Evolutionary conservation across 2,329 filamentous ascomycete genomes (phyloP), one percentile per base, ranked within the genome.

Genomic region (Colletotrichum higginsianum): DNA sequence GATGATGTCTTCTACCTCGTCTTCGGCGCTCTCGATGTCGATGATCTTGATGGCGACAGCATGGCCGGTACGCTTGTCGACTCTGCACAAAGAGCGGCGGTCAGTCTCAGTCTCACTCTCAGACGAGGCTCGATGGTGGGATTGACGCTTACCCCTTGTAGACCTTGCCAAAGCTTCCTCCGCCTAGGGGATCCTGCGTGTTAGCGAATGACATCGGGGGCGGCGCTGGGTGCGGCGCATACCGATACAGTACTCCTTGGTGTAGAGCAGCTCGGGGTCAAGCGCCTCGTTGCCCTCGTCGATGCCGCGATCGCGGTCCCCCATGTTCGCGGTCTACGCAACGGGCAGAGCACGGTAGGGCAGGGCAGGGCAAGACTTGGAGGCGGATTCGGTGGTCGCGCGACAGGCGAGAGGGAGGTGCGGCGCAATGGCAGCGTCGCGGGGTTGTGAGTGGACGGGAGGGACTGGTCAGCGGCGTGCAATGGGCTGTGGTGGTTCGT

Each of bases 1-100:
- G 81, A 98, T 98, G 78, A 99, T 99, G 84, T 99, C 96, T 85
- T 98, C 96, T 76, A 99, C 96, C 84, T 99, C 96, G 82, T 99
- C 96, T 84, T 99, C 96, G 78, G 96, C 96, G 84, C 96, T 98
- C 84, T 99, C 96, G 75, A 99, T 96, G 79, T 99, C 96, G 81
- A 99, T 98, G 78, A 99, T 89, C 84, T 99, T 99, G 86, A 99
- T 99, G 38, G 96, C 96, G 61, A 99, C 96, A 15, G 96, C 92
- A 79, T 97, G 93, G 47, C 96, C 96, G 21, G 93, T 97, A 62
- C 94, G 91, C 80, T 96, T 97, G 84, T 98, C 96, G 75, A 98
- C 94, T 71, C 93, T 96, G 76, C 21, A 52, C 15, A n/a, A 18
- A 23, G 38, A n/a, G 6, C 13, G 26, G 78, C 35, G 35, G 35